Conservation (phyloP, 805 yeast genomes). For the Wickerhamiella domercqiae region DNA sequence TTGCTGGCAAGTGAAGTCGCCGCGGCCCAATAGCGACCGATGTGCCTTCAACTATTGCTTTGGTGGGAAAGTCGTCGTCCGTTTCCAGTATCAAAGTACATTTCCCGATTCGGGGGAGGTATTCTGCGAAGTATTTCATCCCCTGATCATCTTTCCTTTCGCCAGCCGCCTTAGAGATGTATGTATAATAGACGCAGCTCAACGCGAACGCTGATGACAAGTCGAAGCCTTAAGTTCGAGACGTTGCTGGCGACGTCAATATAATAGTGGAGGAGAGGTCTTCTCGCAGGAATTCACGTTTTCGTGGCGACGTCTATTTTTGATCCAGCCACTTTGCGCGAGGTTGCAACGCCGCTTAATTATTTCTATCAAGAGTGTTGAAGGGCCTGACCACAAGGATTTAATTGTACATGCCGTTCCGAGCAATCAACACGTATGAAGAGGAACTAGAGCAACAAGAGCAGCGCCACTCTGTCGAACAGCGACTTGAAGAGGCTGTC, state of each 20-base stretch:
- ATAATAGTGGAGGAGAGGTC: not conserved
- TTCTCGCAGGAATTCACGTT: not conserved
- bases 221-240: no score
- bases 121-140: constrained; percentile 18
- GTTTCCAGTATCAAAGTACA: constrained; percentile 12
- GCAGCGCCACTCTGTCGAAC: constrained; percentile 81
- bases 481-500: constrained; percentile 79
- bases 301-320: not conserved
- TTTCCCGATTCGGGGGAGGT: constrained; percentile 14
- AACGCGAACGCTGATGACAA: no score
- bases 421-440: constrained; percentile 64
- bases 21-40: not conserved
- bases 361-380: not conserved
- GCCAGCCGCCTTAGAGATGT: no score
- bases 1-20: constrained; percentile 1
- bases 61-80: constrained; percentile 2
- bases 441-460: constrained; percentile 55
- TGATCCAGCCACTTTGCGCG: not conserved
- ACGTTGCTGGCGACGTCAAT: no score
- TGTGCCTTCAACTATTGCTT: constrained; percentile 4
- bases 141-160: not conserved
- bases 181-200: no score
- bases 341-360: not conserved
- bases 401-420: constrained; percentile 28
- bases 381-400: not conserved